phyloP scores from a whole-genome alignment of 495 filamentous ascomycete species.

The Xylaria acuta region DNA sequence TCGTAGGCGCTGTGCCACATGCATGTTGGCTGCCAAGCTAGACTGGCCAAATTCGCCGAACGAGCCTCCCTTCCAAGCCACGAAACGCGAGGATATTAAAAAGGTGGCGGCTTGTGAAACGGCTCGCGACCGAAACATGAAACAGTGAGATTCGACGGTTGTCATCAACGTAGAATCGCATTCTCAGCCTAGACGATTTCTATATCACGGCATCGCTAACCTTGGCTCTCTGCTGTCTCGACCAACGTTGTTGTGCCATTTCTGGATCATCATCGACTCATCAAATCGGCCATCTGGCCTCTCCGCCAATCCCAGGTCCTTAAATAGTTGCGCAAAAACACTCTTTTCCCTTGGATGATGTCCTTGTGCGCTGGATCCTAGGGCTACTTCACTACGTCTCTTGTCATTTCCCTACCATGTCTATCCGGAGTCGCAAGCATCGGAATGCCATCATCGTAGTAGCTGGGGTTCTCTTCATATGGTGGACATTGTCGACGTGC shows the following conservation, averaged over 20 bases:
- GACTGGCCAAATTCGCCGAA: slow-evolving; percentile 6
- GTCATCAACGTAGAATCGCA: neutral
- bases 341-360: neutral
- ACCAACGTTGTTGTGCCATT: neutral
- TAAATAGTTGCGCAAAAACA: neutral
- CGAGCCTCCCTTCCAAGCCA: neutral
- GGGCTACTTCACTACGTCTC: neutral
- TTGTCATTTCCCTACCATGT: neutral
- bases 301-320: neutral
- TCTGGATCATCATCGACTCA: neutral
- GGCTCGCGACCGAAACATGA: neutral
- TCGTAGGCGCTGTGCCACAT: neutral
- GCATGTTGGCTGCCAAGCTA: slow-evolving; percentile 10
- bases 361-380: neutral
- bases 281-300: neutral
- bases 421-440: neutral
- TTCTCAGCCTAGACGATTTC: too few species aligned
- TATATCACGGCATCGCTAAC: too few species aligned
- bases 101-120: neutral
- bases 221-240: neutral
- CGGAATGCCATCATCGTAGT: slow-evolving; percentile 22
- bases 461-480: slow-evolving; percentile 27
- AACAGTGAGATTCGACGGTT: too few species aligned
- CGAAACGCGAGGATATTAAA: neutral
- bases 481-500: slow-evolving; percentile 31